A percentile compares a stretch with the other conserved stretches of the same genome.
Evolutionary conservation across 352 stramenopile species (phyloP).

Genomic region (Paralagenidium karlingii): DNA sequence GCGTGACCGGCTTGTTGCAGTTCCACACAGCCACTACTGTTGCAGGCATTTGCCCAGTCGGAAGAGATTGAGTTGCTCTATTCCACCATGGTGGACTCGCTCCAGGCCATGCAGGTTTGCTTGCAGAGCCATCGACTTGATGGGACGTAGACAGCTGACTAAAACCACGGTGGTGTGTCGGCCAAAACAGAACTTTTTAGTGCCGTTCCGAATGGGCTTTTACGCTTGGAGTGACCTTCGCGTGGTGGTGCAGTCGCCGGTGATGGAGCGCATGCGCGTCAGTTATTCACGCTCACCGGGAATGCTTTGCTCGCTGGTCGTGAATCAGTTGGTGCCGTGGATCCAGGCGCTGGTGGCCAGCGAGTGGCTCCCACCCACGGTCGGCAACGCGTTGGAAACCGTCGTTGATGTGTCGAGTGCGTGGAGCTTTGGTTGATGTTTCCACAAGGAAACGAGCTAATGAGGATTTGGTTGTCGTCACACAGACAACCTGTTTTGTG

Average conservation of each 20-base stretch:
- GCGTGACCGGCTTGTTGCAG: conserved; percentile 9
- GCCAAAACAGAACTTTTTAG: conserved; percentile 22
- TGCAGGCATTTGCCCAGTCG: conserved; percentile 52
- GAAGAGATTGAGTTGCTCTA: conserved; percentile 39
- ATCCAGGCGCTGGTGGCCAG: neutral
- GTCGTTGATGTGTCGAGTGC: neutral
- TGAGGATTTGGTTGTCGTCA: neutral
- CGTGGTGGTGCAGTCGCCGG: conserved; percentile 29
- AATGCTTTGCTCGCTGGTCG: neutral
- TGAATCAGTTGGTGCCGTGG: neutral
- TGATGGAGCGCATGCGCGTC: conserved; percentile 22
- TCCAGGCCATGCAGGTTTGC: conserved; percentile 28
- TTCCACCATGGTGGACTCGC: conserved; percentile 24
- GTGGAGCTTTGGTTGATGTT: neutral
- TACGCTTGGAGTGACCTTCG: conserved; percentile 73
- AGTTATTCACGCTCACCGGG: neutral
- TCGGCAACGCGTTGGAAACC: neutral
- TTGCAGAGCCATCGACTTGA: neutral
- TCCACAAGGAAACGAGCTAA: neutral
- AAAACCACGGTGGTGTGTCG: no score
- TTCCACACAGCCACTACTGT: conserved; percentile 44
- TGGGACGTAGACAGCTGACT: neutral
- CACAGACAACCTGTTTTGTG: conserved; percentile 44
- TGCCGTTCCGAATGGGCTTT: conserved; percentile 49
- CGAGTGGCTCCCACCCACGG: neutral